Percentiles rank a stretch among this genome's conserved stretches.
These are phyloP conservation scores for Coemansia sp. DNA, from an alignment of 192 early-diverging fungal species.

Conservation along the genomic window DNA sequence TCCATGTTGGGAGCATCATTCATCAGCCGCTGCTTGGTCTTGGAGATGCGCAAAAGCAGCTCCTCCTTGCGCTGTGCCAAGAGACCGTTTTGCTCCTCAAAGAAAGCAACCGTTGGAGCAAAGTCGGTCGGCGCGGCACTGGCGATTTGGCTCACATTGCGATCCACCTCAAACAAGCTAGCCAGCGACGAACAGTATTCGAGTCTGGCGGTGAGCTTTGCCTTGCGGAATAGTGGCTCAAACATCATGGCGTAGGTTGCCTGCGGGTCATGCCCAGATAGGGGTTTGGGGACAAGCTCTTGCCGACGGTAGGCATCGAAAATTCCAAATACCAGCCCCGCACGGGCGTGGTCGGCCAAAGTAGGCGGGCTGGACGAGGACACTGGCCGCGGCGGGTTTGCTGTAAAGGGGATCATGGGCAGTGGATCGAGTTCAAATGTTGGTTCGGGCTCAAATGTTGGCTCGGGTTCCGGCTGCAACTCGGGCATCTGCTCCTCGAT, in stretches of 20 bases:
- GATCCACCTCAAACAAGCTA: conserved; percentile 49
- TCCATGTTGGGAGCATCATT: conserved; percentile 26
- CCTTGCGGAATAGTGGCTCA: conserved; percentile 46
- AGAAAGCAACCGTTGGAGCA: conserved; percentile 16
- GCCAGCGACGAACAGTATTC: conserved; percentile 48
- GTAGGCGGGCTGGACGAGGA: not conserved
- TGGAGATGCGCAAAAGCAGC: conserved; percentile 37
- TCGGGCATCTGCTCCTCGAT: conserved; percentile 11
- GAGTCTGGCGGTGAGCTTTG: conserved; percentile 43
- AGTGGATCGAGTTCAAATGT: conserved; percentile 36
- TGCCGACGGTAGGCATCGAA: conserved; percentile 36
- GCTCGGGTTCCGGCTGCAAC: not conserved
- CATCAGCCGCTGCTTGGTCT: conserved; percentile 29
- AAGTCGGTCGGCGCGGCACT: conserved; percentile 20
- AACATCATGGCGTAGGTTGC: conserved; percentile 20
- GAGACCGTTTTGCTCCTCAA: conserved; percentile 30
- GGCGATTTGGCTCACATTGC: conserved; percentile 28
- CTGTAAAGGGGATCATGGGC: conserved; percentile 18
- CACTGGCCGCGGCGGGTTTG: not conserved
- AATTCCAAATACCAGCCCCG: conserved; percentile 39
- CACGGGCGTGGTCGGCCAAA: conserved; percentile 41
- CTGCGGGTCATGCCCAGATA: conserved; percentile 8
- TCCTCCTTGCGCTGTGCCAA: conserved; percentile 36
- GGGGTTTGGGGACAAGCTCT: conserved; percentile 16
- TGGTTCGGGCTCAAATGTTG: not conserved